Conservation (phyloP, 306 rosid species). For the Prunus salicina region DNA sequence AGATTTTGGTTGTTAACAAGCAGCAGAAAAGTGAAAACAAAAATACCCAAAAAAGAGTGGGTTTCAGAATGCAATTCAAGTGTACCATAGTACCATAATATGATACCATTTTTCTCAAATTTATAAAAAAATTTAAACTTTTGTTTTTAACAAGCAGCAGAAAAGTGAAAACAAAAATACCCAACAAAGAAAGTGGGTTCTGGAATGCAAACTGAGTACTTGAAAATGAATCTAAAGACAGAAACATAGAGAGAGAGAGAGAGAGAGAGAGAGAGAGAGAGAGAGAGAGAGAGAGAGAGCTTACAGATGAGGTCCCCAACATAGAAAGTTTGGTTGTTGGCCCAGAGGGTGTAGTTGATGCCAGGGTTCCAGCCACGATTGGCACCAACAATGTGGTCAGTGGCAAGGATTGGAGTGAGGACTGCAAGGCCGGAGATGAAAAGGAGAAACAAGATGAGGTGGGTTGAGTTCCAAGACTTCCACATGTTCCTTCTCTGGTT, state of each 20-base stretch:
- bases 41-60: neutral
- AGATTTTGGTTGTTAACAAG: neutral
- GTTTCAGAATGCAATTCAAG: neutral
- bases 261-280: neutral
- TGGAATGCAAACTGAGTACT: neutral
- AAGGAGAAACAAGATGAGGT: constrained; percentile 22
- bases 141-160: neutral
- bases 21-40: neutral
- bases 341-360: constrained; percentile 84
- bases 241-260: neutral
- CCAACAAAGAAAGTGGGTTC: neutral
- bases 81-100: neutral
- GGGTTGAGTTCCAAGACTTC: neutral
- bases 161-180: neutral
- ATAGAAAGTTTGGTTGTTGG: constrained; percentile 79
- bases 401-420: constrained; percentile 38
- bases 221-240: neutral
- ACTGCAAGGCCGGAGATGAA: constrained; percentile 30
- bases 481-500: constrained; percentile 7
- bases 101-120: neutral
- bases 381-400: constrained; percentile 91
- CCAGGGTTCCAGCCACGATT: constrained; percentile 94
- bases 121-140: neutral
- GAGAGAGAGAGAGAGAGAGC: constrained; percentile 5
- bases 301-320: constrained; percentile 84